These are phyloP conservation scores for Quercus mongolica DNA, from an alignment of 306 rosid genomes.

Conservation along the genomic window DNA sequence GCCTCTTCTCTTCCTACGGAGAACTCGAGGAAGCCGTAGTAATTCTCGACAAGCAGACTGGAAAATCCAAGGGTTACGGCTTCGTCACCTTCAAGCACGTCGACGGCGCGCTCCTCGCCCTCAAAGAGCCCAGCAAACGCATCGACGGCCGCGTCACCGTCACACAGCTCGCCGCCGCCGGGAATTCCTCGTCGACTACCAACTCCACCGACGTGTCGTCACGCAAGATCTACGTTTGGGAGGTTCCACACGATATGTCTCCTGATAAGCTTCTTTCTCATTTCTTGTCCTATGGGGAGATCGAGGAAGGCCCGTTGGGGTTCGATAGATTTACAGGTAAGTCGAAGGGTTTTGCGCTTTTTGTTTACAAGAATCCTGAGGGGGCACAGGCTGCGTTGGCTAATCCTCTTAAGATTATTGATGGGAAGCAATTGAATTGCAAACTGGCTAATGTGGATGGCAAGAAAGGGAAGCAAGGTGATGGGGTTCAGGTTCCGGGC, in stretches of 20 bases:
- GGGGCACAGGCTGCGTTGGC: conserved; percentile 84
- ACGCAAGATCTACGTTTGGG: conserved; percentile 85
- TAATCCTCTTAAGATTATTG: conserved; percentile 82
- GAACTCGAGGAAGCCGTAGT: conserved; percentile 94
- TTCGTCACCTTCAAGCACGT: conserved; percentile 87
- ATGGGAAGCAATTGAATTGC: conserved; percentile 78
- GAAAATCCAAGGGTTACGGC: conserved; percentile 84
- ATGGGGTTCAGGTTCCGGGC: conserved; percentile 50
- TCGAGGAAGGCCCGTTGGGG: conserved; percentile 96
- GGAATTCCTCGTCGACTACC: conserved; percentile 39
- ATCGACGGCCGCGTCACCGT: conserved; percentile 96
- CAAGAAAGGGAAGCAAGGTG: conserved; percentile 73
- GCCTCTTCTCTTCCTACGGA: conserved; percentile 81
- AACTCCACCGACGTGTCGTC: conserved; percentile 41
- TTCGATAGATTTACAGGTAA: conserved; percentile 93
- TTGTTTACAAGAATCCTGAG: conserved; percentile 77
- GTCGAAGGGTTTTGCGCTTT: conserved; percentile 82
- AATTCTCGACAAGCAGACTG: conserved; percentile 77
- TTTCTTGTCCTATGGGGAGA: conserved; percentile 73
- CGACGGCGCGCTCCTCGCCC: conserved; percentile 79
- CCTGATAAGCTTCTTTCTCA: conserved; percentile 76
- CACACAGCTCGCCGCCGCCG: conserved; percentile 91
- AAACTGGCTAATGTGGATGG: conserved; percentile 77
- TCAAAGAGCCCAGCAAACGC: conserved; percentile 92
- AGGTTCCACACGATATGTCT: conserved; percentile 84